Conservation (phyloP, 106 monocot species). For the Agapanthus africanus region DNA sequence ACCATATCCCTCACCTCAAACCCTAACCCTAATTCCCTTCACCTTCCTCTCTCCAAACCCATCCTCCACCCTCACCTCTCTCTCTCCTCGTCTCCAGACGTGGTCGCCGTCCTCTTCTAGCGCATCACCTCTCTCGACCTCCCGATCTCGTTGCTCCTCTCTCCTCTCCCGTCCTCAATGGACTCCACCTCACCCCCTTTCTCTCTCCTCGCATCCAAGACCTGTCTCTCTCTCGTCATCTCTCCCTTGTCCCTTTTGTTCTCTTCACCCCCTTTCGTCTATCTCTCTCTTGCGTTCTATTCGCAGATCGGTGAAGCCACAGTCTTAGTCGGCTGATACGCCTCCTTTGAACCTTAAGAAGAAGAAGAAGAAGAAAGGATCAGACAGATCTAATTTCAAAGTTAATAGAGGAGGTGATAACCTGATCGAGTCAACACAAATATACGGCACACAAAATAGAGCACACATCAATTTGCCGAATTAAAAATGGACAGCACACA, state of each 20-base stretch:
- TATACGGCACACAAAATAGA: too few species aligned
- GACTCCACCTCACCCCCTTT: slow-evolving; percentile 23
- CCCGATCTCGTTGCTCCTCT: slow-evolving; percentile 35
- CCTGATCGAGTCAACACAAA: too few species aligned
- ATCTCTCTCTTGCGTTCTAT: slow-evolving; percentile 69
- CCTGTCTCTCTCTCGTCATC: slow-evolving; percentile 65
- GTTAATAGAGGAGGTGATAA: slow-evolving; percentile 5
- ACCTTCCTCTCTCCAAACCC: slow-evolving; percentile 15
- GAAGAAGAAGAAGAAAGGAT: slow-evolving; percentile 17
- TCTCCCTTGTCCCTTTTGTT: slow-evolving; percentile 47
- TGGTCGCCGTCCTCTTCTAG: slow-evolving; percentile 18
- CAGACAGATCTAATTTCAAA: background rate
- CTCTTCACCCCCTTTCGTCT: slow-evolving; percentile 63
- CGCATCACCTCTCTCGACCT: slow-evolving; percentile 34
- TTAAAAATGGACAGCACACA: too few species aligned
- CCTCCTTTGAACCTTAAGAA: slow-evolving; percentile 1
- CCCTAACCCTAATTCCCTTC: slow-evolving; percentile 15
- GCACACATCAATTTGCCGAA: too few species aligned
- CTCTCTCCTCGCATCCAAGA: slow-evolving; percentile 54
- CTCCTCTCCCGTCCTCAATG: slow-evolving; percentile 46
- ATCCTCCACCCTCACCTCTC: slow-evolving; percentile 27
- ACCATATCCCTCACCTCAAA: slow-evolving; percentile 2
- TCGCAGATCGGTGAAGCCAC: slow-evolving; percentile 45
- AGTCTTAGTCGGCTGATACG: background rate
- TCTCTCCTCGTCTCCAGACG: slow-evolving; percentile 24